Base-by-base conservation (phyloP, 164 flowering plant species). In the Aristolochia californica region DNA sequence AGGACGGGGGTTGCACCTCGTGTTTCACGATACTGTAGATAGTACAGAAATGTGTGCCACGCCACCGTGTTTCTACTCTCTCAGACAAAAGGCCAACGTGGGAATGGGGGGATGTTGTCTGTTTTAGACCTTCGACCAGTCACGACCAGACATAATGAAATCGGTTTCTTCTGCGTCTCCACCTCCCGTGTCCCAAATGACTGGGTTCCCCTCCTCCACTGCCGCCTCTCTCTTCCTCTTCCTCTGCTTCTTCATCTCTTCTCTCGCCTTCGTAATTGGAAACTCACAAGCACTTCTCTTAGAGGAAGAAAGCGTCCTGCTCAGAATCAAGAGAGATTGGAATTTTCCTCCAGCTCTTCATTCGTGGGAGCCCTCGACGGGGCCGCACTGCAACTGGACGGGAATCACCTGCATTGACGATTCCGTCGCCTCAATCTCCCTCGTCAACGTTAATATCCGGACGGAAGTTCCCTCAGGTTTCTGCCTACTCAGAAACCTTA, bases 401-500 rank as follows among this genome's bases (percentile, higher is more conserved):
- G 81, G 72, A 43, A 44, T 81, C 51, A 12, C 23, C 27, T 81
- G 87, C 72, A 27, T 55, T 17, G 17, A 55, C 30, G 43, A 48
- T 55, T 68, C 75, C 8, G 71, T 84, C 70, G 73, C 75, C 17
- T 65, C 17, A 5, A 56, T 84, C 20, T 16, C 9, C 22, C 70
- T 84, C 26, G 1, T 14, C 17, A 2, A 68, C 20, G 45, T 14
- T 5, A 56, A 64, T 67, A 73, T 83, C 70, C 28, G 56, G 2
- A 45, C n/a, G 1, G 14, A 66, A 12, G 56, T 78, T 66, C 83
- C 87, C n/a, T 30, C 65, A 4, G 26, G 65, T 34, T 59, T 87
- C 13, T 90, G 89, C 57, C 65, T 78, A 61, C 77, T 91, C 57
- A 43, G 65, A 13, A 78, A 73, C 67, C 78, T 91, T 27, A 63